phyloP scores from a whole-genome alignment of 2,329 filamentous ascomycete species.

The Neonectria magnoliae region DNA sequence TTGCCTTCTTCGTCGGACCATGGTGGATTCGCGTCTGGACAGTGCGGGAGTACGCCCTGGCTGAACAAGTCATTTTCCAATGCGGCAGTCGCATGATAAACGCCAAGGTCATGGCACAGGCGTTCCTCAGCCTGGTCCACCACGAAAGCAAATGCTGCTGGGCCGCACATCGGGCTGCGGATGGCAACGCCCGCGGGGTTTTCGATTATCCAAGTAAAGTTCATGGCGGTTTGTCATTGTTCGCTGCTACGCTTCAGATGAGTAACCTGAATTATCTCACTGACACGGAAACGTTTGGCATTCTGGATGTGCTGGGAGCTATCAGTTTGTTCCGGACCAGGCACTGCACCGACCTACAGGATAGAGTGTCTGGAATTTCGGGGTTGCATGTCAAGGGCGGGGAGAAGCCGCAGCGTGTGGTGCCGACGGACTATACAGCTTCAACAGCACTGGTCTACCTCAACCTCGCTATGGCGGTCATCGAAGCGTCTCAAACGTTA shows the following conservation, averaged over 20 bases:
- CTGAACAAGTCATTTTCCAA: slow-evolving; percentile 10
- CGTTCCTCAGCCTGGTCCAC: neutral
- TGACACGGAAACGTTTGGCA: neutral
- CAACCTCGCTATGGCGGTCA: neutral
- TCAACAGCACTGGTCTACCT: neutral
- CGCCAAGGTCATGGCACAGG: neutral
- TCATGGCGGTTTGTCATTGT: slow-evolving; percentile 13
- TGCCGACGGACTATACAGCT: slow-evolving; percentile 7
- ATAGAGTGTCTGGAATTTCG: slow-evolving; percentile 13
- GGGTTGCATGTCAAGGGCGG: neutral
- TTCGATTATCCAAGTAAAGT: slow-evolving; percentile 3
- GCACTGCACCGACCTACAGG: slow-evolving; percentile 15
- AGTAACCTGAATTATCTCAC: slow-evolving; percentile 1
- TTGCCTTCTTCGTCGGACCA: slow-evolving; percentile 18
- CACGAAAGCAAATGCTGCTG: slow-evolving; percentile 23
- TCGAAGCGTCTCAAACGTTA: neutral
- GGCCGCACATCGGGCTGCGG: slow-evolving; percentile 8
- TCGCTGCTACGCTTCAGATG: slow-evolving; percentile 15
- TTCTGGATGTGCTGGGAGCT: neutral
- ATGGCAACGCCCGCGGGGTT: slow-evolving; percentile 15
- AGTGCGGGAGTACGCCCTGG: slow-evolving; percentile 16
- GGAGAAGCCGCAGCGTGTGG: neutral
- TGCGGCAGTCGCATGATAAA: slow-evolving; percentile 13
- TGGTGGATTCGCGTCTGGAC: slow-evolving; percentile 27
- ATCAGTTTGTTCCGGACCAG: slow-evolving; percentile 17